A percentile compares a stretch with the other conserved stretches of the same genome.
phyloP scores from a whole-genome alignment of 1,284 basidiomycete genomes.

The Amylostereum chailletii region DNA sequence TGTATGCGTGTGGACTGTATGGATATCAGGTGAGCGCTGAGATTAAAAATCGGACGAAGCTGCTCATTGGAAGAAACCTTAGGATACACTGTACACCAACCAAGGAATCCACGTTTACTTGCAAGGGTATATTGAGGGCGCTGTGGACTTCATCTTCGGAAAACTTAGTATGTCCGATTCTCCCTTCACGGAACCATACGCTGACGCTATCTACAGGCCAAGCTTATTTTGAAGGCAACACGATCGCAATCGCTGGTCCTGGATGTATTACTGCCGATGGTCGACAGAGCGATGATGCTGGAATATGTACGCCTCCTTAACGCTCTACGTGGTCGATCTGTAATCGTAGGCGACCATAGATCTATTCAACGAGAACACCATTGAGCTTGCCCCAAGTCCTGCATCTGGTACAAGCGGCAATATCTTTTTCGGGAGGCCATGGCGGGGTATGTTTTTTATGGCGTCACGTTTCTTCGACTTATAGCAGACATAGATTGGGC shows the following conservation, averaged over 20 bases:
- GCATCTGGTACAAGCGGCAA: slow-evolving; percentile 11
- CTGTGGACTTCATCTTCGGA: slow-evolving; percentile 38
- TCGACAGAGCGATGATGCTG: slow-evolving; percentile 34
- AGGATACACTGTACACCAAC: slow-evolving; percentile 32
- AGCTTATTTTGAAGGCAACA: slow-evolving; percentile 39
- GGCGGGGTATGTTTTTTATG: slow-evolving; percentile 19
- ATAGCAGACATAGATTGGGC: slow-evolving; percentile 13
- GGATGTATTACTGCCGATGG: slow-evolving; percentile 48
- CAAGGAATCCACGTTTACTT: slow-evolving; percentile 27
- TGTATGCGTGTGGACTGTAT: slow-evolving; percentile 43
- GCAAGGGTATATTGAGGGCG: slow-evolving; percentile 32
- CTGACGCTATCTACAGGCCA: slow-evolving; percentile 14
- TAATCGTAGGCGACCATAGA: slow-evolving; percentile 19
- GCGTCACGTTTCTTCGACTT: background rate
- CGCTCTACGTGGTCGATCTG: background rate
- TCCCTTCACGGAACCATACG: background rate
- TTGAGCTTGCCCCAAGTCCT: slow-evolving; percentile 36
- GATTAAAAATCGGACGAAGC: too few relatives aligned
- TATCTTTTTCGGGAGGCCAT: slow-evolving; percentile 41
- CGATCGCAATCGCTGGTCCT: slow-evolving; percentile 27
- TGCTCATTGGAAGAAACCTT: background rate
- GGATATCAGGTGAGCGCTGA: slow-evolving; percentile 37
- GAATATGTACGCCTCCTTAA: slow-evolving; percentile 29
- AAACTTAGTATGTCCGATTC: slow-evolving; percentile 3
- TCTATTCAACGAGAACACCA: slow-evolving; percentile 38